Evolutionary conservation across 805 yeast genomes (phyloP), one percentile per base, ranked within the genome.

Genomic region (Suhomyces sp.): DNA sequence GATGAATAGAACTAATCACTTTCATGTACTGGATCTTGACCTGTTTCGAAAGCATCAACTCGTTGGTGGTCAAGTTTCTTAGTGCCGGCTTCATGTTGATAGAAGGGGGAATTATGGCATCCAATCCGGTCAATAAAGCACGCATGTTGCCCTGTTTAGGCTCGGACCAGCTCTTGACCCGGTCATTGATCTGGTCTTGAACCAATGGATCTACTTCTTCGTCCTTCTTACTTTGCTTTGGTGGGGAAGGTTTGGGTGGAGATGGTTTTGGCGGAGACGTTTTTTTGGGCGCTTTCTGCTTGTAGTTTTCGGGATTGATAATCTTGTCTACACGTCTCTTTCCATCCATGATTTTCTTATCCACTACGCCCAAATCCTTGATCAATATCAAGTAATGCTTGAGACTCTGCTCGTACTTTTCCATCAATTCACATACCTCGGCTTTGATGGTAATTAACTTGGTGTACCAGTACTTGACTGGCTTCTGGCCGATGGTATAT

Each of bases 1-100:
- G 94, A 62, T 87, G 94, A 5, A 89, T 86, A 52, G 82, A 76
- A 48, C 90, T 82, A 46, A 86, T 89, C 1, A 90, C 93, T 62
- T 85, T 87, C 90, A 87, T 82, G 68, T 94, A 94, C 17, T 77
- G 76, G 36, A 93, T 74, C 67, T 93, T 93, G 38, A 91, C 97
- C 66, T 88, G 91, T 61, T 91, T 92, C 17, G 96, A 93, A 57
- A 92, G 74, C 54, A 94, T 94, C 54, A 94, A 73, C 52, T 93
- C 97, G 4, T 86, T 78, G 63, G 87, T 68, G 1, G 84, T 67
- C 52, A 66, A 55, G 23, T 42, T 47, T 17, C 56, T 53, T 13
- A 57, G 53, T 7, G 55, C 56, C 5, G 57, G 56, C 40, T 49
- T 50, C 53, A 57, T 50, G 19, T 42, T 46, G 5, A 91, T 85